These are phyloP conservation scores for Phoma sp. DNA, from an alignment of 2,329 filamentous ascomycete species.

Conservation along the genomic window DNA sequence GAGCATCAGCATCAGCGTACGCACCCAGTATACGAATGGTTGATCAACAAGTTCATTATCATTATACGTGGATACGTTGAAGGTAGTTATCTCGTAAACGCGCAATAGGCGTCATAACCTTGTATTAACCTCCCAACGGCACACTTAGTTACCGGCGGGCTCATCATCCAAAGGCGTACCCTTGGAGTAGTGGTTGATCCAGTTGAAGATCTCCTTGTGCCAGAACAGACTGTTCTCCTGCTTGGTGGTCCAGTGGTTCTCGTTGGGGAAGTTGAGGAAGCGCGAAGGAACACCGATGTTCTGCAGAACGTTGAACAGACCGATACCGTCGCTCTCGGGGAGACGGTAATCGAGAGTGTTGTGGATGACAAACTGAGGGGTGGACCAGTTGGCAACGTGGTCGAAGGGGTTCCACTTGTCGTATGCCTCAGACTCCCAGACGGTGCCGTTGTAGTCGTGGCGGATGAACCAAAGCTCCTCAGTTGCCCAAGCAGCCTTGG, in stretches of 20 bases:
- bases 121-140: not conserved
- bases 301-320: conserved; percentile 87
- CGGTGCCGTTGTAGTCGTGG: conserved; percentile 52
- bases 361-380: conserved; percentile 89
- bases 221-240: conserved; percentile 92
- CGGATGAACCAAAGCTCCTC: conserved; percentile 62
- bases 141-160: conserved; percentile 38
- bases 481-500: conserved; percentile 53
- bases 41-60: conserved; percentile 16
- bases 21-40: not conserved
- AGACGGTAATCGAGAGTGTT: conserved; percentile 90
- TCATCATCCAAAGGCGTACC: conserved; percentile 39
- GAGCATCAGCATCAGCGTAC: not conserved
- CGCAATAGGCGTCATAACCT: not conserved
- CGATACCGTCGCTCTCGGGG: conserved; percentile 82
- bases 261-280: conserved; percentile 81
- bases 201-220: conserved; percentile 66
- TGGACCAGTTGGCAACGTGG: conserved; percentile 74
- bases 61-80: conserved; percentile 18
- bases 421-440: conserved; percentile 54
- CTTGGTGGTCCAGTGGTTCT: conserved; percentile 84
- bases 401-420: conserved; percentile 64
- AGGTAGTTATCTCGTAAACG: conserved; percentile 12
- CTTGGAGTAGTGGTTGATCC: conserved; percentile 49
- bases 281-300: conserved; percentile 76